Conservation (phyloP, 164 flowering plant species). For the Dillenia suffruticosa region DNA sequence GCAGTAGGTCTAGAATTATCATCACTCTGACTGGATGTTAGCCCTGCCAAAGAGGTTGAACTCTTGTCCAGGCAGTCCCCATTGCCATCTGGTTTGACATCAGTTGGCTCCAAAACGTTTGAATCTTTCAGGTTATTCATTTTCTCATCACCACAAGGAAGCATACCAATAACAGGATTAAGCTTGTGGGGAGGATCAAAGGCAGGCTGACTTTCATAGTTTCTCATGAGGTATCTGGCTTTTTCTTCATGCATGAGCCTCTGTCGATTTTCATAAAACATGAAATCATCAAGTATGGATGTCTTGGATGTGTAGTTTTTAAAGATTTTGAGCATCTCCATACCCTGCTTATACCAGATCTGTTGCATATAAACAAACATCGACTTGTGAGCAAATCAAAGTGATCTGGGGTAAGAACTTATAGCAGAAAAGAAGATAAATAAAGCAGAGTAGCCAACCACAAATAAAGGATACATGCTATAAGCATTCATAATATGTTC, state of each 20-base stretch:
- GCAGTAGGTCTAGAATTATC: not conserved
- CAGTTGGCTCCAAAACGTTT: conserved; percentile 10
- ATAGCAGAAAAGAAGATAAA: not conserved
- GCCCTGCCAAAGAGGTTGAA: no score
- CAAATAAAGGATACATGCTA: no score
- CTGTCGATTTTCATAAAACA: conserved; percentile 66
- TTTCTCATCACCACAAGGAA: conserved; percentile 19
- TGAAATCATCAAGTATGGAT: conserved; percentile 70
- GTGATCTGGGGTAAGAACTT: not conserved
- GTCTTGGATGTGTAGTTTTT: conserved; percentile 43
- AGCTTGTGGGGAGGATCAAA: conserved; percentile 36
- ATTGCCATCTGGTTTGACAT: not conserved
- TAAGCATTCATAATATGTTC: no score
- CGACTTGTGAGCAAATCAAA: no score
- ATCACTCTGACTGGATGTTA: not conserved
- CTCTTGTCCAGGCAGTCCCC: not conserved
- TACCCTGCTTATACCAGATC: conserved; percentile 60
- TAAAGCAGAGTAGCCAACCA: no score
- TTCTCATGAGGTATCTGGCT: conserved; percentile 36
- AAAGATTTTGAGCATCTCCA: conserved; percentile 71
- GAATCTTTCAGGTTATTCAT: conserved; percentile 8
- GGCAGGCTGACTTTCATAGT: conserved; percentile 33
- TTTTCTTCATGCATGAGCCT: conserved; percentile 59
- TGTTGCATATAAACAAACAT: conserved; percentile 21
- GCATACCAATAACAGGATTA: conserved; percentile 13